Evolutionary conservation across 2,329 filamentous ascomycete genomes (phyloP).

Genomic region (Passalora sequoiae): DNA sequence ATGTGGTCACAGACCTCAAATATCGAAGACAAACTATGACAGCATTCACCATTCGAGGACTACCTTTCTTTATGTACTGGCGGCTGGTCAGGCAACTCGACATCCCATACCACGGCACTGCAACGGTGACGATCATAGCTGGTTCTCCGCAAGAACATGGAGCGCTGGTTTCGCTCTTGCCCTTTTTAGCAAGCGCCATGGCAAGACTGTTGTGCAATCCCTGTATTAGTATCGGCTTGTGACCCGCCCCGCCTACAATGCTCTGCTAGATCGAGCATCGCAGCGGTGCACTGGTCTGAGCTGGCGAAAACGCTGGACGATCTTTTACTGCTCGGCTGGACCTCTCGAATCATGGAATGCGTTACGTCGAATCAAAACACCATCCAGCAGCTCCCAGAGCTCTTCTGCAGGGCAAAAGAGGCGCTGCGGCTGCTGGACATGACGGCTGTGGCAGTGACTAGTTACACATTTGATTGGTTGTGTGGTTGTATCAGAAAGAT

Average conservation of each 20-base stretch:
- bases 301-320: background rate
- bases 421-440: constrained; percentile 6
- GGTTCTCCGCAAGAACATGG: background rate
- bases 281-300: background rate
- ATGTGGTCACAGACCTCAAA: constrained; percentile 4
- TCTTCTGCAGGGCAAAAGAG: constrained; percentile 12
- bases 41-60: background rate
- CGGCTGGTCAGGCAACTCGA: background rate
- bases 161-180: background rate
- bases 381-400: background rate
- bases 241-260: constrained; percentile 2
- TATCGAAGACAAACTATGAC: background rate
- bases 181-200: background rate
- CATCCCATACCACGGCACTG: no score
- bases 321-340: background rate
- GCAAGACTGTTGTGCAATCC: background rate
- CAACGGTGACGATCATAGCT: background rate
- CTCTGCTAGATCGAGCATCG: background rate
- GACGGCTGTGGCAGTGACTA: constrained; percentile 19
- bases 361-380: background rate
- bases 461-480: constrained; percentile 13
- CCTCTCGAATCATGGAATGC: constrained; percentile 7
- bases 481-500: constrained; percentile 6
- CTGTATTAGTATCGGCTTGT: constrained; percentile 1
- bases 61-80: constrained; percentile 3